Base-by-base conservation (phyloP, 2,329 filamentous ascomycete genomes). In the Nannizzia gypsea region DNA sequence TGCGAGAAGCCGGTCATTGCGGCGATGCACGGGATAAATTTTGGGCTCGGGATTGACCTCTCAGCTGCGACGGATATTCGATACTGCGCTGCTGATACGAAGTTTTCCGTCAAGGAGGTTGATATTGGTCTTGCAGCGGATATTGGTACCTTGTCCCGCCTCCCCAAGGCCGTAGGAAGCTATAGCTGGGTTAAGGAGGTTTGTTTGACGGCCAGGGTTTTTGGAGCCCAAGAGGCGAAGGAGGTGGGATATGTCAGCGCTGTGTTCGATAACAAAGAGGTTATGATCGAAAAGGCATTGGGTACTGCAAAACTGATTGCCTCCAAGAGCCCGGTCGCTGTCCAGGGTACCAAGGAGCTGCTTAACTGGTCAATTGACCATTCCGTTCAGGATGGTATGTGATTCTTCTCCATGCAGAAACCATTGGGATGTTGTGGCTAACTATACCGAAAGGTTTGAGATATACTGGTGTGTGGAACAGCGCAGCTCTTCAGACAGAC, bases 1-100 rank as follows among this genome's bases (percentile, higher is more conserved):
- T 97, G 92, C 74, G 88, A 93, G 75, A 97, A 97, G 75, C 90
- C 90, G 62, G 89, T 96, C 36, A 87, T 97, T 61, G 86, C 83
- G 57, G 85, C 90, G 20, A 74, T 96, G 64, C 89, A 95, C 67
- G 90, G 87, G 44, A 83, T 91, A 65, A 81, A 85, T 2, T 84
- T 89, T 66, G 90, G 90, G 15, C 78, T 95, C 8, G 88, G 84
- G 17, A 86, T 95, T 63, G 89, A 95, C 70, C 61, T 79, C 6
- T 67, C 70, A 13, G 70, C 71, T 1, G 74, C 75, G 2, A 70
- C 73, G 2, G 77, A 79, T 56, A 68, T 79, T 54, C 70, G 76
- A 6, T 61, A 78, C 3, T 76, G 72, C 58, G 64, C 72, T 0
- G 62, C 63, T 2, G 69, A 74, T 36, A 67, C 70, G 3, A 66